These are phyloP conservation scores for Aspergillus pseudoterreus DNA, from an alignment of 2,329 filamentous ascomycete species.

Conservation along the genomic window DNA sequence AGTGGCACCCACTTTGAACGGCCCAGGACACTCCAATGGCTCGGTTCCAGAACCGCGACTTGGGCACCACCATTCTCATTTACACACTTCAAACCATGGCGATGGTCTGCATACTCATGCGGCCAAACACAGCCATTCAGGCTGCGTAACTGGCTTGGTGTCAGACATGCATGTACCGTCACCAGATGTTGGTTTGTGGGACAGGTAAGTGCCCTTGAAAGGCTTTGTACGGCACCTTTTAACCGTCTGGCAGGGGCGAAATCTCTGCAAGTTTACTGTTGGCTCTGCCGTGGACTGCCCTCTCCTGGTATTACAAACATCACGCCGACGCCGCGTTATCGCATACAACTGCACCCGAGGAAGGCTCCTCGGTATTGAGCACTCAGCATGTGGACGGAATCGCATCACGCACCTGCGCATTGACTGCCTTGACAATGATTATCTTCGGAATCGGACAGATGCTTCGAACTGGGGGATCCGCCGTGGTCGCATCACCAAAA, in stretches of 20 bases:
- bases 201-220: conserved; percentile 1
- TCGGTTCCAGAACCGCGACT: conserved; percentile 22
- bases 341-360: conserved; percentile 7
- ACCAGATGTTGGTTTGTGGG: not conserved
- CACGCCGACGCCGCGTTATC: conserved; percentile 17
- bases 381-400: conserved; percentile 16
- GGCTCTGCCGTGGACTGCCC: conserved; percentile 32
- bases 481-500: conserved; percentile 14
- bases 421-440: conserved; percentile 31
- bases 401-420: conserved; percentile 19
- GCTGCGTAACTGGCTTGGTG: conserved; percentile 1
- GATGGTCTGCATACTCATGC: not conserved
- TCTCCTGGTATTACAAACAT: conserved; percentile 34
- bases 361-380: conserved; percentile 3
- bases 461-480: conserved; percentile 12
- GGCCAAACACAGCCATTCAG: conserved; percentile 6
- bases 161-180: not conserved
- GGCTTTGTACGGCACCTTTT: not conserved
- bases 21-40: conserved; percentile 19
- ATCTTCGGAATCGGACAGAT: conserved; percentile 27
- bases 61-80: conserved; percentile 35
- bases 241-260: conserved; percentile 37
- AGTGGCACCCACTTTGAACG: conserved; percentile 13
- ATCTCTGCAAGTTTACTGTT: conserved; percentile 47
- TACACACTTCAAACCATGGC: conserved; percentile 2